A percentile compares a stretch with the other conserved stretches of the same genome.
Evolutionary conservation across 352 stramenopile genomes (phyloP).

Genomic region (Pythium sp.): DNA sequence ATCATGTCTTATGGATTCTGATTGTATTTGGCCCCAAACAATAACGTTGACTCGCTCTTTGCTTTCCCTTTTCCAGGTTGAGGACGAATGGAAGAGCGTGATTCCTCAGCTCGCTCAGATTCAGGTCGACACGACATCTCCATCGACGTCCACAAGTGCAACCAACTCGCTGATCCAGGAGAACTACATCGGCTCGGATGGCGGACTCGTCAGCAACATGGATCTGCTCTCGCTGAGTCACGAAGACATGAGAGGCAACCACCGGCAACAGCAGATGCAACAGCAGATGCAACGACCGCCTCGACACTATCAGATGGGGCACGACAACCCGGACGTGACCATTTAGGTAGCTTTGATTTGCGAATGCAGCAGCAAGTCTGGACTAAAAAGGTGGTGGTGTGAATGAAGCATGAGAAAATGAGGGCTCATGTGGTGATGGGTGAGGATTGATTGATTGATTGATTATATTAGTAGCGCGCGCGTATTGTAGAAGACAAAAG

Average conservation of each 20-base stretch:
- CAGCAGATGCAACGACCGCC: slow-evolving; percentile 5
- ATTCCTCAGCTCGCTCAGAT: slow-evolving; percentile 76
- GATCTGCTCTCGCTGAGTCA: slow-evolving; percentile 53
- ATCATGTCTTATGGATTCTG: background rate
- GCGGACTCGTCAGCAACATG: slow-evolving; percentile 40
- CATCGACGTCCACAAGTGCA: slow-evolving; percentile 36
- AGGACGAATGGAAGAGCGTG: slow-evolving; percentile 77
- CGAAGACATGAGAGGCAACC: slow-evolving; percentile 16
- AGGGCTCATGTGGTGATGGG: background rate
- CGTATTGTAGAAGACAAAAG: slow-evolving; percentile 14
- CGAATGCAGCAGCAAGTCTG: background rate
- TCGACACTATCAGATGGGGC: slow-evolving; percentile 3
- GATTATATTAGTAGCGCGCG: slow-evolving; percentile 15
- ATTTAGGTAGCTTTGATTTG: slow-evolving; percentile 23
- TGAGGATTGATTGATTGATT: slow-evolving; percentile 2
- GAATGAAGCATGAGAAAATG: background rate
- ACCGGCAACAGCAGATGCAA: background rate
- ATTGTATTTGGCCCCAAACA: too few relatives aligned
- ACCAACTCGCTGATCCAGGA: slow-evolving; percentile 63
- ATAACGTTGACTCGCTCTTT: background rate
- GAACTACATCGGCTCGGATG: slow-evolving; percentile 69
- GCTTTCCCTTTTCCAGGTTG: slow-evolving; percentile 29
- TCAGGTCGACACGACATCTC: slow-evolving; percentile 53
- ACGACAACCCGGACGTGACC: slow-evolving; percentile 33
- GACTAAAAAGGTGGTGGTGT: background rate